phyloP scores from a whole-genome alignment of 2,329 filamentous ascomycete genomes.

The Trichoderma koningiopsis region DNA sequence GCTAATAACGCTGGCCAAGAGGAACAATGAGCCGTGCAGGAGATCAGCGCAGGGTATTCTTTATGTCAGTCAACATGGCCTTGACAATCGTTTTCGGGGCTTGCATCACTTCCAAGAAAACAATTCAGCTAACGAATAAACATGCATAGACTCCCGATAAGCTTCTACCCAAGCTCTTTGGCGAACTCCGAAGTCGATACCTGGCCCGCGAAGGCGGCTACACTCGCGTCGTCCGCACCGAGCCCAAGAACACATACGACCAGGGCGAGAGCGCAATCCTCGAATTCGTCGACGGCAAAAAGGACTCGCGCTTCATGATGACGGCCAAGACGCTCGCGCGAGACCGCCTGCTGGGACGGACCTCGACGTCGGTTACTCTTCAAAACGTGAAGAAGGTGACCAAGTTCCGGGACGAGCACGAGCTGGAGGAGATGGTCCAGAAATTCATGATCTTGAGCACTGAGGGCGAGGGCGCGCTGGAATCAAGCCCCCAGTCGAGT shows the following conservation, averaged over 20 bases:
- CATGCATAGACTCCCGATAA: slow-evolving; percentile 62
- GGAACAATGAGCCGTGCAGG: slow-evolving; percentile 80
- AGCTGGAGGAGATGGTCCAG: slow-evolving; percentile 67
- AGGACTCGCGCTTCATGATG: slow-evolving; percentile 92
- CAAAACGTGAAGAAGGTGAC: slow-evolving; percentile 85
- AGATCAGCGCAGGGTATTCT: slow-evolving; percentile 78
- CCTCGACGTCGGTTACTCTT: slow-evolving; percentile 70
- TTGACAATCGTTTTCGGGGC: neutral
- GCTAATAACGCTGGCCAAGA: slow-evolving; percentile 90
- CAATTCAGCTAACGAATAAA: neutral
- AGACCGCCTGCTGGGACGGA: slow-evolving; percentile 56
- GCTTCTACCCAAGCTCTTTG: slow-evolving; percentile 85
- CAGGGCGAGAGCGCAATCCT: slow-evolving; percentile 89
- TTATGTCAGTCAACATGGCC: slow-evolving; percentile 59
- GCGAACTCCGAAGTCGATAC: slow-evolving; percentile 79
- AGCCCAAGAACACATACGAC: slow-evolving; percentile 80
- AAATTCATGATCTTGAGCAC: slow-evolving; percentile 39
- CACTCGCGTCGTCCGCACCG: slow-evolving; percentile 89
- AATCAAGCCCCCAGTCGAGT: slow-evolving; percentile 14
- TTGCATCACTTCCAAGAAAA: neutral
- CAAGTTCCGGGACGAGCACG: slow-evolving; percentile 68
- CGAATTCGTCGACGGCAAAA: slow-evolving; percentile 90
- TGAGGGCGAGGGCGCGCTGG: slow-evolving; percentile 26
- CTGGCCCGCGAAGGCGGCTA: slow-evolving; percentile 81
- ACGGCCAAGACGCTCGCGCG: slow-evolving; percentile 82